Percentiles rank a stretch among this genome's conserved stretches.
Conservation (phyloP, 257 asterid genomes). For the Scutellaria minor region DNA sequence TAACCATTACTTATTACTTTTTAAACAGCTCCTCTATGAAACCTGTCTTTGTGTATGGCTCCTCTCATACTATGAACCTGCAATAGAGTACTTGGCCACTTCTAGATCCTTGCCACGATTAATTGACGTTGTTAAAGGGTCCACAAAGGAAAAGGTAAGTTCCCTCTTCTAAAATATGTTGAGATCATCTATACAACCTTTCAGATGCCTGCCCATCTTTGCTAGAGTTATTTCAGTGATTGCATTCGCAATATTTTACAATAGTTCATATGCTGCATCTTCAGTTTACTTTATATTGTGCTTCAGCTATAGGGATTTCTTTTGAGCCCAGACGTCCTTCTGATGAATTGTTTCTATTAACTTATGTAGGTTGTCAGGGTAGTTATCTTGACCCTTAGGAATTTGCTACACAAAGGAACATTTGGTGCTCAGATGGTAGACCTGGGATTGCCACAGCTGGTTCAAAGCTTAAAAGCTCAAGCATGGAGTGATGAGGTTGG, state of each 20-base stretch:
- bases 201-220: conserved; percentile 15
- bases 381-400: conserved; percentile 80
- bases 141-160: conserved; percentile 89
- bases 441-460: conserved; percentile 78
- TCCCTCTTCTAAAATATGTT: conserved; percentile 22
- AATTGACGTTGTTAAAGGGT: conserved; percentile 84
- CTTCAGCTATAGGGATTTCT: background rate
- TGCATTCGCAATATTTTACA: conserved; percentile 14
- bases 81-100: conserved; percentile 81
- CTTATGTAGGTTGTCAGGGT: conserved; percentile 83
- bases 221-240: conserved; percentile 28
- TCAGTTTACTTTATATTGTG: conserved; percentile 23
- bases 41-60: conserved; percentile 92
- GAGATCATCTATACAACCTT: conserved; percentile 19
- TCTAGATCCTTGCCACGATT: conserved; percentile 68
- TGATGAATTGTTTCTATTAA: conserved; percentile 30
- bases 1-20: conserved; percentile 29
- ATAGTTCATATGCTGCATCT: conserved; percentile 20
- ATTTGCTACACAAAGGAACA: conserved; percentile 78
- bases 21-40: conserved; percentile 86
- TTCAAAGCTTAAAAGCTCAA: conserved; percentile 86
- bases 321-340: conserved; percentile 3
- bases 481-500: conserved; percentile 98
- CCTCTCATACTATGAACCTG: conserved; percentile 90
- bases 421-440: conserved; percentile 87